phyloP scores from a whole-genome alignment of 192 early-diverging fungal genomes.

The Dispira parvispora region DNA sequence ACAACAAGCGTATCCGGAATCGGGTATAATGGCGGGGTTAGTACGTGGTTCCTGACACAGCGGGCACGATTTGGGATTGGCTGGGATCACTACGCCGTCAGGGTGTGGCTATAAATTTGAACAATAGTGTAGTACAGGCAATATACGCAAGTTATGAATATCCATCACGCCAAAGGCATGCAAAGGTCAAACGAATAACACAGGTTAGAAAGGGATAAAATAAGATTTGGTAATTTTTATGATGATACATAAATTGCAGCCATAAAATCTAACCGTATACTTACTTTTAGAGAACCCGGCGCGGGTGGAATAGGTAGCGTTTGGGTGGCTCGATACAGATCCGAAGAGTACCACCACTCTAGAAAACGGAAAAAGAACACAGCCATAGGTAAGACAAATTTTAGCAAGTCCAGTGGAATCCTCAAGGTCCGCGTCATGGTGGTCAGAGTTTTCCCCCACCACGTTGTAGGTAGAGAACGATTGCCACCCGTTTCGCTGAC shows the following conservation, averaged over 20 bases:
- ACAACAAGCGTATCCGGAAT: constrained; percentile 82
- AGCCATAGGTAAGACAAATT: constrained; percentile 64
- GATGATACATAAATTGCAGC: no score
- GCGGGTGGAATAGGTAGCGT: constrained; percentile 45
- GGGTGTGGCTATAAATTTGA: constrained; percentile 40
- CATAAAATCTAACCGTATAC: neutral
- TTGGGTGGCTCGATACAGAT: constrained; percentile 45
- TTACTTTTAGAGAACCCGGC: constrained; percentile 50
- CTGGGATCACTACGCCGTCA: constrained; percentile 54
- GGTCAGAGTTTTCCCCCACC: no score
- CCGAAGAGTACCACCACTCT: constrained; percentile 91
- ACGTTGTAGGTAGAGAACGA: no score
- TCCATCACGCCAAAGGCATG: no score
- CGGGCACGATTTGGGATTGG: constrained; percentile 57
- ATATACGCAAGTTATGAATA: no score
- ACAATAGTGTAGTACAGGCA: neutral
- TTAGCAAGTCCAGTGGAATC: constrained; percentile 43
- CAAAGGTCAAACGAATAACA: no score
- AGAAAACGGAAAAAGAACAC: constrained; percentile 89
- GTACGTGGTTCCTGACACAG: constrained; percentile 52
- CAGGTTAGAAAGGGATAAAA: no score
- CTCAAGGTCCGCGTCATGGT: neutral
- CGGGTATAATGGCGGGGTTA: constrained; percentile 68
- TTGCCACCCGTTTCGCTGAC: no score
- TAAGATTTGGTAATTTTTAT: no score